Conservation (phyloP, 2,329 filamentous ascomycete genomes). For the Botrytis cinerea region DNA sequence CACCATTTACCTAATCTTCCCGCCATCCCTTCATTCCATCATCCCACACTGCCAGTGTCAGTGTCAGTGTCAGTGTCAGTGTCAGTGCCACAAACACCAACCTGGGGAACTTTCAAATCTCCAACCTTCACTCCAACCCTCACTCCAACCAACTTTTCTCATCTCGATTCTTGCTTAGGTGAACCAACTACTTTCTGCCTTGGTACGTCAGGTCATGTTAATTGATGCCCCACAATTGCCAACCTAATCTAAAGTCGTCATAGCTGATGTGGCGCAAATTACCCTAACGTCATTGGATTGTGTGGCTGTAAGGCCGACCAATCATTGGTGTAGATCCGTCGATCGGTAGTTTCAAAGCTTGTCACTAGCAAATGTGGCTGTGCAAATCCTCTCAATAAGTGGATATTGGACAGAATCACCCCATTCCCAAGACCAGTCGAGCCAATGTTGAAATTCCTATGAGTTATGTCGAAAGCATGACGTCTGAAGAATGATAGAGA, state of each 20-base stretch:
- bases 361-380: not conserved
- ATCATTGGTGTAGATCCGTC: not conserved
- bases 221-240: not conserved
- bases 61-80: not conserved
- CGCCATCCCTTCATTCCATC: not conserved
- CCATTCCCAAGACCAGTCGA: not conserved
- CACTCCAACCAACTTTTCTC: not conserved
- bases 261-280: not conserved
- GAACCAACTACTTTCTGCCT: not conserved
- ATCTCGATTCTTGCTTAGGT: not conserved
- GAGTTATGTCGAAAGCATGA: conserved; percentile 2
- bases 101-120: not conserved
- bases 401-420: not conserved
- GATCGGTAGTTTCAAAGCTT: not conserved
- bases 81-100: not conserved
- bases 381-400: not conserved
- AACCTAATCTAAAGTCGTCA: conserved; percentile 20
- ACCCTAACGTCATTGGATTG: not conserved
- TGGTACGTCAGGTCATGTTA: not conserved
- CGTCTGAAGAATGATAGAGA: not conserved
- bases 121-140: not conserved
- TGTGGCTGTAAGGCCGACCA: conserved; percentile 18
- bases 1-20: not conserved
- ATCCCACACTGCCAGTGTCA: not conserved
- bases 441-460: not conserved